A percentile compares a stretch with the other conserved stretches of the same genome.
Evolutionary conservation across 495 filamentous ascomycete species (phyloP).

Genomic region (Penicillium ucsense): DNA sequence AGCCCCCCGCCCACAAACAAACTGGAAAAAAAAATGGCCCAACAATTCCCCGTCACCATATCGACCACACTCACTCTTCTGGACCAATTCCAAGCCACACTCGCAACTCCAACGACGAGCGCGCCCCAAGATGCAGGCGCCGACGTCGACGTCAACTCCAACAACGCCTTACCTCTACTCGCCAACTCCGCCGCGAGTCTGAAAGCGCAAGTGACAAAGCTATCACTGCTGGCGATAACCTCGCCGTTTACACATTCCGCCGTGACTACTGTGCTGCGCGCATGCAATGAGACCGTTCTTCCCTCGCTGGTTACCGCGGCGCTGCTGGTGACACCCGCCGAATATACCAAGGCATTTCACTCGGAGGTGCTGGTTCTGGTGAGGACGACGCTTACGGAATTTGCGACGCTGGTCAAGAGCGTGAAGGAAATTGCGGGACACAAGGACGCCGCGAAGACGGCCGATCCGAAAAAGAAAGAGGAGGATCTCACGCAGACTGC

Average conservation of each 20-base stretch:
- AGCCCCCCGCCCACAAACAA: not conserved
- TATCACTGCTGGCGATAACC: constrained; percentile 75
- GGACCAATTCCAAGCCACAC: constrained; percentile 30
- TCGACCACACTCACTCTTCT: constrained; percentile 24
- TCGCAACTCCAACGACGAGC: constrained; percentile 16
- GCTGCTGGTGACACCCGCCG: constrained; percentile 47
- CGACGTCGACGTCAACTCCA: not conserved
- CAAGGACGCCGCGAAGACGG: constrained; percentile 15
- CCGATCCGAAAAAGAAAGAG: constrained; percentile 13
- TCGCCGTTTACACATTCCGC: constrained; percentile 75
- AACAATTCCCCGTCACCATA: constrained; percentile 23
- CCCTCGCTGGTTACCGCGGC: constrained; percentile 61
- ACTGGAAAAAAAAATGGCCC: constrained; percentile 23
- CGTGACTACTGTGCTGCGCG: constrained; percentile 53
- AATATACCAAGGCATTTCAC: constrained; percentile 50
- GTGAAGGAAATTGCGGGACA: constrained; percentile 21
- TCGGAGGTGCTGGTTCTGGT: constrained; percentile 35
- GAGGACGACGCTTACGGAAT: constrained; percentile 27
- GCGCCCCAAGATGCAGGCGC: constrained; percentile 25
- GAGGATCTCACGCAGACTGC: constrained; percentile 19
- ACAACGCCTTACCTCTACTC: constrained; percentile 46
- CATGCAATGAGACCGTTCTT: constrained; percentile 54
- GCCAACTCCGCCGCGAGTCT: constrained; percentile 56
- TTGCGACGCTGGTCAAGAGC: constrained; percentile 26
- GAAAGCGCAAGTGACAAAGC: constrained; percentile 72